phyloP scores from a whole-genome alignment of 495 filamentous ascomycete species.

The Mytilinidion resinicola region DNA sequence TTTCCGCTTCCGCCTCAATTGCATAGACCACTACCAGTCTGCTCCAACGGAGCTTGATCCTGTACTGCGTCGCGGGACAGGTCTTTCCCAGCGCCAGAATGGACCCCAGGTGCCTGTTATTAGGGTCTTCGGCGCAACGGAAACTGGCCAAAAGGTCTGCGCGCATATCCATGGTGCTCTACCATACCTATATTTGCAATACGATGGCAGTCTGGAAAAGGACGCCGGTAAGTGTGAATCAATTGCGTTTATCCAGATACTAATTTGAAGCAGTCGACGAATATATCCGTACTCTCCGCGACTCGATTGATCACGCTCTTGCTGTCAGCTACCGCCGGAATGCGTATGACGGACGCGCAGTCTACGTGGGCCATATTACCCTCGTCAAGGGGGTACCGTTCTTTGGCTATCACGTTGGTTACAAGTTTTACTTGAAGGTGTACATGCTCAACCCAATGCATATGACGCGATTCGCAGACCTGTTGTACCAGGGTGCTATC shows the following conservation, averaged over 20 bases:
- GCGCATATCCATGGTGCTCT: constrained; percentile 94
- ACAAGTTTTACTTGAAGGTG: constrained; percentile 85
- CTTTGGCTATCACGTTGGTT: constrained; percentile 91
- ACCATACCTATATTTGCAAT: constrained; percentile 89
- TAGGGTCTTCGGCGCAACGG: constrained; percentile 86
- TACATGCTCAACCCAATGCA: constrained; percentile 81
- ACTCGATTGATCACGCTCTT: constrained; percentile 79
- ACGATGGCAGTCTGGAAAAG: constrained; percentile 60
- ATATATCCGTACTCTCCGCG: constrained; percentile 65
- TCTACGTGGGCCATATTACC: constrained; percentile 82
- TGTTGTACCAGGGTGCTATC: constrained; percentile 78
- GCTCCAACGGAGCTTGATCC: constrained; percentile 77
- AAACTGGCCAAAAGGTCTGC: constrained; percentile 93
- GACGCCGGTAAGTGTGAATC: constrained; percentile 51
- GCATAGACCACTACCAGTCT: constrained; percentile 87
- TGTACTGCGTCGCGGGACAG: constrained; percentile 54
- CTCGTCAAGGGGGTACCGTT: constrained; percentile 91
- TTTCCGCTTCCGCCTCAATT: constrained; percentile 83
- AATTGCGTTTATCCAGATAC: neutral
- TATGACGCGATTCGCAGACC: constrained; percentile 75
- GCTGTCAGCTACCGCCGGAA: constrained; percentile 75
- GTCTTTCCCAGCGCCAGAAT: constrained; percentile 44
- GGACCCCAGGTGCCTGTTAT: constrained; percentile 77
- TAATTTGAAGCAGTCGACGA: constrained; percentile 49
- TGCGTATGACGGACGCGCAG: constrained; percentile 55